Evolutionary conservation across 805 yeast species (phyloP).

Genomic region (Blastobotrys peoriensis): DNA sequence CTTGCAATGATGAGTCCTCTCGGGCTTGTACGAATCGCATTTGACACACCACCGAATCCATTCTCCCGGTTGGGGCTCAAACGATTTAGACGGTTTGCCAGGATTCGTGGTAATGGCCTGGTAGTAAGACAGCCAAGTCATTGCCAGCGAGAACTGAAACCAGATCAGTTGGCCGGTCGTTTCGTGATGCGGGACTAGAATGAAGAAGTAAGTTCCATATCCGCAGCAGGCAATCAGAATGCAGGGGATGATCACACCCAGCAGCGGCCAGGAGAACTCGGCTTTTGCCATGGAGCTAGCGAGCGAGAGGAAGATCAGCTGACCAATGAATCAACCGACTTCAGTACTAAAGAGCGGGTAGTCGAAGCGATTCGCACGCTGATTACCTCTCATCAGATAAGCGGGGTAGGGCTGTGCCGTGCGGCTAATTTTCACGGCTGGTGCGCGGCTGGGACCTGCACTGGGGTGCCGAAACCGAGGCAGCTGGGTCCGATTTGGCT

Average conservation of each 20-base stretch:
- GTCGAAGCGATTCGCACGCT: background rate
- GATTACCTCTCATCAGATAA: too few species aligned
- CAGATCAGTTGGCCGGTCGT: conserved; percentile 36
- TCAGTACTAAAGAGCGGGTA: background rate
- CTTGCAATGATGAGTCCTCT: conserved; percentile 80
- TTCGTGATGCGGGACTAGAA: conserved; percentile 42
- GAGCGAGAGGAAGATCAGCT: background rate
- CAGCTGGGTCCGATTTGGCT: too few species aligned
- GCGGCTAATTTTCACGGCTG: too few species aligned
- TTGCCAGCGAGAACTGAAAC: conserved; percentile 42
- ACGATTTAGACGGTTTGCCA: conserved; percentile 56
- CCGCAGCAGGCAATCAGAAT: conserved; percentile 53
- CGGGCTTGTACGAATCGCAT: conserved; percentile 71
- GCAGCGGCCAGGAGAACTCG: conserved; percentile 25
- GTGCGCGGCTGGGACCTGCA: too few species aligned
- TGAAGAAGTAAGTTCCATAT: conserved; percentile 53
- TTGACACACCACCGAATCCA: conserved; percentile 71
- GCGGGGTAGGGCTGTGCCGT: too few species aligned
- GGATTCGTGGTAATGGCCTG: conserved; percentile 64
- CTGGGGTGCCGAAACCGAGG: too few species aligned
- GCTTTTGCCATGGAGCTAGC: background rate
- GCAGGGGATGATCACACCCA: conserved; percentile 48
- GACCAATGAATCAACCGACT: background rate
- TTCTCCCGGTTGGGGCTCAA: conserved; percentile 38
- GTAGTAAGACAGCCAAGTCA: conserved; percentile 70